phyloP scores from a whole-genome alignment of 352 stramenopile genomes.

The Globisporangium irregulare region DNA sequence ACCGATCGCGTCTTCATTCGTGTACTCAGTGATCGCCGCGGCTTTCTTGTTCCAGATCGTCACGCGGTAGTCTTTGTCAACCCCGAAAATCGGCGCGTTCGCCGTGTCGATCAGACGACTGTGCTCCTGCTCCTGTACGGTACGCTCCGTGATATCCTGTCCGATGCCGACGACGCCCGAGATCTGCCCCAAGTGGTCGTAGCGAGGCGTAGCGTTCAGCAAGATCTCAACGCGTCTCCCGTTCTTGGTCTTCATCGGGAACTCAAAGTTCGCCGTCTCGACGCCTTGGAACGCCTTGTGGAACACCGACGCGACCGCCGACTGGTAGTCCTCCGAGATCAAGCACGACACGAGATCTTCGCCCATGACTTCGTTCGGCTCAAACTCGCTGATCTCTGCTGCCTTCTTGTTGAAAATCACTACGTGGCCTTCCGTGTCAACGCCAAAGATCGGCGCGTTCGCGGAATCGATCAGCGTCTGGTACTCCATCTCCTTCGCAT shows the following conservation, averaged over 20 bases:
- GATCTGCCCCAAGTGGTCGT: slow-evolving; percentile 60
- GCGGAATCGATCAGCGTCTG: slow-evolving; percentile 34
- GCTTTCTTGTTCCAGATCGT: slow-evolving; percentile 95
- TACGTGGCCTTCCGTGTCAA: slow-evolving; percentile 43
- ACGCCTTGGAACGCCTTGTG: slow-evolving; percentile 61
- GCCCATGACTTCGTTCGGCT: slow-evolving; percentile 84
- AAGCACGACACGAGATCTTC: slow-evolving; percentile 73
- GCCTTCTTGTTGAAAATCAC: slow-evolving; percentile 87
- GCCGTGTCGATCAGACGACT: slow-evolving; percentile 77
- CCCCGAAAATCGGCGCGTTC: slow-evolving; percentile 80
- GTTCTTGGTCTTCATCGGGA: slow-evolving; percentile 78
- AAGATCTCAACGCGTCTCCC: slow-evolving; percentile 74
- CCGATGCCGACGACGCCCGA: slow-evolving; percentile 78
- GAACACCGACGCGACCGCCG: slow-evolving; percentile 63
- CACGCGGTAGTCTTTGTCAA: slow-evolving; percentile 78
- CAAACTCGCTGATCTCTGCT: slow-evolving; percentile 85
- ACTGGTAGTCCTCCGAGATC: slow-evolving; percentile 71
- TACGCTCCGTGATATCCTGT: slow-evolving; percentile 78
- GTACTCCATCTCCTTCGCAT: slow-evolving; percentile 67
- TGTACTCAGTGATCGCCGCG: slow-evolving; percentile 85
- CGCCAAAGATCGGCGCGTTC: slow-evolving; percentile 18
- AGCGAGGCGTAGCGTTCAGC: slow-evolving; percentile 69
- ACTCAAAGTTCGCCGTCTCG: slow-evolving; percentile 77
- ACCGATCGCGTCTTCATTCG: slow-evolving; percentile 83
- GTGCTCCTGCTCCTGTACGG: slow-evolving; percentile 82